Evolutionary conservation across 106 monocot species (phyloP).

Genomic region (Narthecium ossifragum): DNA sequence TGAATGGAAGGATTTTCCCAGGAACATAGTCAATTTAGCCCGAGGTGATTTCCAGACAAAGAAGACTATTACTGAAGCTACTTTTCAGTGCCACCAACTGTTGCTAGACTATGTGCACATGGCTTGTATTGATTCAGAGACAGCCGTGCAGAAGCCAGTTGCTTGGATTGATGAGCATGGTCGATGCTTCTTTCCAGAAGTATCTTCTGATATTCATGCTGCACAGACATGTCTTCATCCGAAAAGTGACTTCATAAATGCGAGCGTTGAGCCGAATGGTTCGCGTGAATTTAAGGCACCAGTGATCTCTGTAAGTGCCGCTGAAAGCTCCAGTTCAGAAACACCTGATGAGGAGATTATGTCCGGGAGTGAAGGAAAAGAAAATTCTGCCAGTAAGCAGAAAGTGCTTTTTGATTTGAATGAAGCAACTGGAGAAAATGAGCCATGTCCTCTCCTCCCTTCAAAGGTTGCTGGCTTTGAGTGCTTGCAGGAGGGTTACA

Average conservation of each 20-base stretch:
- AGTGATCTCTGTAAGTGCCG: constrained; percentile 25
- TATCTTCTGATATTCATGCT: constrained; percentile 19
- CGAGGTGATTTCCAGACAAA: constrained; percentile 41
- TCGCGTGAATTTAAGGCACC: constrained; percentile 12
- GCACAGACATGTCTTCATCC: constrained; percentile 5
- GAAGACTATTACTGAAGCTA: constrained; percentile 49
- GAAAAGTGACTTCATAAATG: constrained; percentile 14
- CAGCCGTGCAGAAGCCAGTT: constrained; percentile 39
- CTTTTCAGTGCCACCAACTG: constrained; percentile 26
- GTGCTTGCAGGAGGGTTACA: constrained; percentile 11
- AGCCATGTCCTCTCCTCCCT: constrained; percentile 26
- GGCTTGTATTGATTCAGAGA: constrained; percentile 46
- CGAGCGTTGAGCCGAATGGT: constrained; percentile 23
- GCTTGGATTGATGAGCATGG: constrained; percentile 49
- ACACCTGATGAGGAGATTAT: constrained; percentile 16
- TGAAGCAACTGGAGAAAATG: constrained; percentile 71
- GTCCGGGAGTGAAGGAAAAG: constrained; percentile 16
- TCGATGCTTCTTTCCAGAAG: constrained; percentile 33
- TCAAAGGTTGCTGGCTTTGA: constrained; percentile 1
- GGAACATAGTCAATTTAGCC: constrained; percentile 20
- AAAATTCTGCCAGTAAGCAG: constrained; percentile 1
- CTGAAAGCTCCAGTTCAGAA: constrained; percentile 69
- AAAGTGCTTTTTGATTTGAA: constrained; percentile 10
- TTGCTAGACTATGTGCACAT: constrained; percentile 80
- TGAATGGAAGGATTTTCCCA: constrained; percentile 64